These are phyloP conservation scores for Populus hybrid DNA, from an alignment of 441 rosid genomes.

Conservation along the genomic window DNA sequence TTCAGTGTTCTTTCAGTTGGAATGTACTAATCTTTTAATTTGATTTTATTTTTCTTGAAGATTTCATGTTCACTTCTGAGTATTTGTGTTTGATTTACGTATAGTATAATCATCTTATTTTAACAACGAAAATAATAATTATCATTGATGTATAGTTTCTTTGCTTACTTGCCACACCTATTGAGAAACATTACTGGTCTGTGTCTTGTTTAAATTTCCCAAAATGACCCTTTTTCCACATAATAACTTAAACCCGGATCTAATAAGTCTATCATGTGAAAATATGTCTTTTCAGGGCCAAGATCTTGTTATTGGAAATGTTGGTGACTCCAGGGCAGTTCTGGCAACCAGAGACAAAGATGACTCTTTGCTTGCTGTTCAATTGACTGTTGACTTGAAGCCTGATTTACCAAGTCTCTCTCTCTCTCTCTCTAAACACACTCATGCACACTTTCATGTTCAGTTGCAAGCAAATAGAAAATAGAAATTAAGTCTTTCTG, in stretches of 20 bases:
- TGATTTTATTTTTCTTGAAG: background rate
- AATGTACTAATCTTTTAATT: background rate
- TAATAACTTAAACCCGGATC: background rate
- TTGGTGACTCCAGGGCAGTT: constrained; percentile 95
- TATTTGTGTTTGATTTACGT: background rate
- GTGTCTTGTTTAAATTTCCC: constrained; percentile 1
- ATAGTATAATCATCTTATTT: too few species aligned
- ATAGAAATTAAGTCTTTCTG: background rate
- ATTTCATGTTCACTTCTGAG: background rate
- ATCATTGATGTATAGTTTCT: too few species aligned
- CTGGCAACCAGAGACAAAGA: constrained; percentile 71
- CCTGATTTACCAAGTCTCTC: constrained; percentile 87
- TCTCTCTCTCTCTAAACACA: background rate
- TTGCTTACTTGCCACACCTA: background rate
- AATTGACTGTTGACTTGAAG: constrained; percentile 88
- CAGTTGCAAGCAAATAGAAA: background rate
- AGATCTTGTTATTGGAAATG: constrained; percentile 75
- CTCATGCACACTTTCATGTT: background rate
- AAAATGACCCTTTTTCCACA: constrained; percentile 2
- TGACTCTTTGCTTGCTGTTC: constrained; percentile 62
- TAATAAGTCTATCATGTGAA: background rate
- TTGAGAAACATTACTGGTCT: background rate
- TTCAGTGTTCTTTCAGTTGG: background rate
- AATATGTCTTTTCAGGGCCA: constrained; percentile 52
- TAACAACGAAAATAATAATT: too few species aligned